phyloP scores from a whole-genome alignment of 2,329 filamentous ascomycete genomes.

The Coleophoma cylindrospora region DNA sequence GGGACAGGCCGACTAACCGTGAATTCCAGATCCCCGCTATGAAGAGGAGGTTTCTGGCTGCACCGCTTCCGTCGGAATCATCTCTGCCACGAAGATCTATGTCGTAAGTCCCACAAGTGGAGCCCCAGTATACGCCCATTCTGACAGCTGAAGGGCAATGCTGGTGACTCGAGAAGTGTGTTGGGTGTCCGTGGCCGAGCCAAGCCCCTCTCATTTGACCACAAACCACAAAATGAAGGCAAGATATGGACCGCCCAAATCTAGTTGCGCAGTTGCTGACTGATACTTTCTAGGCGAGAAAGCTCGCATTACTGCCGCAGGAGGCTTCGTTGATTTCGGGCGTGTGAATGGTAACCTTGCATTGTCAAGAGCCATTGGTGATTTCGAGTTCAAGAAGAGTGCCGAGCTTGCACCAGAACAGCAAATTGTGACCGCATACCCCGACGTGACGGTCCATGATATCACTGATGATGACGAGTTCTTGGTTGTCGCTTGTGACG shows the following conservation, averaged over 20 bases:
- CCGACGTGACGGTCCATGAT: conserved; percentile 89
- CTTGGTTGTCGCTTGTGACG: conserved; percentile 85
- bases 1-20: conserved; percentile 17
- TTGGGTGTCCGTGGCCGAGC: conserved; percentile 94
- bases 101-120: conserved; percentile 61
- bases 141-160: conserved; percentile 69
- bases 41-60: conserved; percentile 98
- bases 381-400: conserved; percentile 99
- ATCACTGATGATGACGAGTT: conserved; percentile 94
- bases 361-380: conserved; percentile 92
- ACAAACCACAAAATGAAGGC: conserved; percentile 99
- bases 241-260: conserved; percentile 16
- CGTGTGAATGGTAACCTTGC: conserved; percentile 98
- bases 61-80: conserved; percentile 86
- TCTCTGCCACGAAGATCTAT: conserved; percentile 89
- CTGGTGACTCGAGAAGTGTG: conserved; percentile 92
- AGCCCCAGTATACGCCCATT: conserved; percentile 7
- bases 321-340: conserved; percentile 97
- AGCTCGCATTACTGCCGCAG: conserved; percentile 89
- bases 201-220: conserved; percentile 97
- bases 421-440: conserved; percentile 96
- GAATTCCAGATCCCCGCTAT: conserved; percentile 79
- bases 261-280: background rate
- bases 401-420: conserved; percentile 95
- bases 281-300: conserved; percentile 69